These are phyloP conservation scores for Trichoderma sp. DNA, from an alignment of 2,329 filamentous ascomycete genomes.

Conservation along the genomic window DNA sequence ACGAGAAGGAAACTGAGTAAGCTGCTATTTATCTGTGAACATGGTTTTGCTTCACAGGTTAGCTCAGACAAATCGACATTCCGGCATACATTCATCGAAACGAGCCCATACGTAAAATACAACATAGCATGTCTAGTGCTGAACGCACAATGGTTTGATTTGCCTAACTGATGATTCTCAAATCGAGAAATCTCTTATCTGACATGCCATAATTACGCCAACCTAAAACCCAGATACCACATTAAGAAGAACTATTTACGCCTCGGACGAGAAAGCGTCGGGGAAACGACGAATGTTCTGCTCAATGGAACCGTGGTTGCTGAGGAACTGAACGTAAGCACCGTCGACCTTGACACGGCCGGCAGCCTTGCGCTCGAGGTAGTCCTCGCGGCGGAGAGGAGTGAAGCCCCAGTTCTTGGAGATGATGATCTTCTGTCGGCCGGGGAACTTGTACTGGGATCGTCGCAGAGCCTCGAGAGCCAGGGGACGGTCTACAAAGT, in stretches of 20 bases:
- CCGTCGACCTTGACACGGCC: conserved; percentile 95
- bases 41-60: neutral
- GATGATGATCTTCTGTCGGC: conserved; percentile 99
- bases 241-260: conserved; percentile 41
- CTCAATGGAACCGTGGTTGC: conserved; percentile 82
- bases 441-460: conserved; percentile 99
- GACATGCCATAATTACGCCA: conserved; percentile 47
- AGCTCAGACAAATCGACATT: neutral
- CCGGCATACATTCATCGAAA: neutral
- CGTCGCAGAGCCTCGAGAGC: conserved; percentile 98
- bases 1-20: neutral
- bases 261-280: conserved; percentile 70
- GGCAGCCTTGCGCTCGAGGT: conserved; percentile 89
- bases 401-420: conserved; percentile 99
- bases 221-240: conserved; percentile 40
- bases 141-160: conserved; percentile 34
- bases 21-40: neutral
- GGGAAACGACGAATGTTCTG: conserved; percentile 94
- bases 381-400: conserved; percentile 94
- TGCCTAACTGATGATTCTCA: conserved; percentile 34
- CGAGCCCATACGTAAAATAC: neutral
- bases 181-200: conserved; percentile 35
- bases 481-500: conserved; percentile 67
- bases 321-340: conserved; percentile 99
- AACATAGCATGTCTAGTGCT: conserved; percentile 17